Evolutionary conservation across 345 rosid genomes (phyloP).

Genomic region (Angophora floribunda): DNA sequence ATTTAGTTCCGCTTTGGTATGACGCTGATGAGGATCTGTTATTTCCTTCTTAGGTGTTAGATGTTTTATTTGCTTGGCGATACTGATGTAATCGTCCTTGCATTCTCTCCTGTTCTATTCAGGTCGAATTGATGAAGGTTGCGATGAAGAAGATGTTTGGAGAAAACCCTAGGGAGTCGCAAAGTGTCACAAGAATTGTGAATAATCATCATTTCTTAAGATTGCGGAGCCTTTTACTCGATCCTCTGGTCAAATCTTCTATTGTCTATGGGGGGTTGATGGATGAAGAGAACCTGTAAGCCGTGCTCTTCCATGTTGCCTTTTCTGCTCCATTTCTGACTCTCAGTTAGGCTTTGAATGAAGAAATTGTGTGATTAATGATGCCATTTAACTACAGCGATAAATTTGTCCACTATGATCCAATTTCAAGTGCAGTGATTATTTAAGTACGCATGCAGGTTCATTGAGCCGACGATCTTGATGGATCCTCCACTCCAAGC

Average conservation of each 20-base stretch:
- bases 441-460: not conserved
- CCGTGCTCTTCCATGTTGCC: not conserved
- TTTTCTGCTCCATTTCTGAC: not conserved
- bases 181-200: slow-evolving; percentile 32
- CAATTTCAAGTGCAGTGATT: not conserved
- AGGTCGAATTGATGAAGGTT: slow-evolving; percentile 39
- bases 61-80: not conserved
- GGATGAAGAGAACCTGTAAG: slow-evolving; percentile 50
- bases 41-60: not conserved
- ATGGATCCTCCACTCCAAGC: slow-evolving; percentile 10
- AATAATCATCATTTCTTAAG: slow-evolving; percentile 47
- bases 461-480: slow-evolving; percentile 14
- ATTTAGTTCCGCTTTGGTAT: slow-evolving; percentile 51
- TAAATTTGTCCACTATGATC: not conserved
- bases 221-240: slow-evolving; percentile 31
- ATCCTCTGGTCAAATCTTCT: slow-evolving; percentile 21
- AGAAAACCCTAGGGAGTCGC: slow-evolving; percentile 31
- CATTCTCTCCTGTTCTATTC: not conserved
- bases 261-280: slow-evolving; percentile 51
- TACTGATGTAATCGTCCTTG: not conserved
- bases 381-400: not conserved
- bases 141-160: slow-evolving; percentile 44
- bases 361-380: not conserved
- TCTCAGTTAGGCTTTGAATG: not conserved
- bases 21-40: not conserved